These are phyloP conservation scores for Samsoniella hepiali DNA, from an alignment of 2,329 filamentous ascomycete genomes.

Conservation along the genomic window DNA sequence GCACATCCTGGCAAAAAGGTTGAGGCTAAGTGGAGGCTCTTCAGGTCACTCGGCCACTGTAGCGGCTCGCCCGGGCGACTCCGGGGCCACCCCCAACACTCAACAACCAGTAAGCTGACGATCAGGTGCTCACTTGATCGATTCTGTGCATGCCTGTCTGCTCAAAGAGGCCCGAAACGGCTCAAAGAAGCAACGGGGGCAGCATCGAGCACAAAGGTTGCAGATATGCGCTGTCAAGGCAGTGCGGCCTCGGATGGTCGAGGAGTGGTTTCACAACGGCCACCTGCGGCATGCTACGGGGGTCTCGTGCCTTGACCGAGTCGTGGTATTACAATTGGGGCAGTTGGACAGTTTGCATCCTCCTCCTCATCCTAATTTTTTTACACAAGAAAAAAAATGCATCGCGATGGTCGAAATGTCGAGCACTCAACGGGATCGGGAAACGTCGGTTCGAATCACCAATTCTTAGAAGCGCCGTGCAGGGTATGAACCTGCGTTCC, in stretches of 20 bases:
- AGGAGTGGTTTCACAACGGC: slow-evolving; percentile 3
- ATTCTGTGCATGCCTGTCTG: neutral
- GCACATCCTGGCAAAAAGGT: slow-evolving; percentile 7
- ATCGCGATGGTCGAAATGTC: slow-evolving; percentile 40
- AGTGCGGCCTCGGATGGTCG: neutral
- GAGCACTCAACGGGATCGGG: slow-evolving; percentile 63
- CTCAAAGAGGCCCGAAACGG: neutral
- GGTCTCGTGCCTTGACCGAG: neutral
- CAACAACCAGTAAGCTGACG: slow-evolving; percentile 19
- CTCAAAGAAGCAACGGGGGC: neutral
- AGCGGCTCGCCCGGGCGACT: slow-evolving; percentile 4
- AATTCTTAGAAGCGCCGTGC: slow-evolving; percentile 63
- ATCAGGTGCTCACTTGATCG: slow-evolving; percentile 15
- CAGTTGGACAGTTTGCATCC: neutral
- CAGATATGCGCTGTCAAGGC: neutral
- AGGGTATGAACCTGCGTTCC: slow-evolving; percentile 37
- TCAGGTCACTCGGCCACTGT: slow-evolving; percentile 7
- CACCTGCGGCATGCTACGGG: slow-evolving; percentile 2
- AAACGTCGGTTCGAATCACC: slow-evolving; percentile 53
- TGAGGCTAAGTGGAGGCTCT: slow-evolving; percentile 11
- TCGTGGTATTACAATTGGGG: neutral
- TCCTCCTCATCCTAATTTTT: neutral
- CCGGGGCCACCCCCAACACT: slow-evolving; percentile 18
- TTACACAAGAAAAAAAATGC: neutral
- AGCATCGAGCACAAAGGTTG: neutral